Evolutionary conservation across 495 filamentous ascomycete species (phyloP).

Genomic region (Neurospora sp.): DNA sequence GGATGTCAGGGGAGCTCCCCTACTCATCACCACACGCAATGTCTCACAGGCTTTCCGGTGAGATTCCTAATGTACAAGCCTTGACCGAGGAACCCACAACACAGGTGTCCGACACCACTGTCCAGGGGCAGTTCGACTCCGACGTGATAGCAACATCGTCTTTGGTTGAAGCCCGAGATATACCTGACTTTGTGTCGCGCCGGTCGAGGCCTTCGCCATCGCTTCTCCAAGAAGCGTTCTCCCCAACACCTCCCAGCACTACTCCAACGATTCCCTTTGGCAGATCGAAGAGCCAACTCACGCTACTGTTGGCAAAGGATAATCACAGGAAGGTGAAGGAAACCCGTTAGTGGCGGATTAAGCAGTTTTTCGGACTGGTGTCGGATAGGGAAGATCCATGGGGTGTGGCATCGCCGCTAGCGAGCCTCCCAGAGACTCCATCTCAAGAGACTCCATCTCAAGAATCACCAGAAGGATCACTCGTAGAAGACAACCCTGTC

Average conservation of each 20-base stretch:
- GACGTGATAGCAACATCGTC: slow-evolving; percentile 12
- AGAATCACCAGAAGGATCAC: neutral
- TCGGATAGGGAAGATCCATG: neutral
- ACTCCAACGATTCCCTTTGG: slow-evolving; percentile 28
- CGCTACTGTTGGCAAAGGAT: slow-evolving; percentile 35
- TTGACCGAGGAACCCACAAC: slow-evolving; percentile 21
- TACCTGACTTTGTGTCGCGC: slow-evolving; percentile 13
- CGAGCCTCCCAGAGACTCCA: neutral
- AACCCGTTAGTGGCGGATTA: neutral
- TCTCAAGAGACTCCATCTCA: neutral
- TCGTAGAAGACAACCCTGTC: neutral
- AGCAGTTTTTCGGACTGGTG: neutral
- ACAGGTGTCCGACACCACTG: slow-evolving; percentile 21
- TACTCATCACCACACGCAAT: neutral
- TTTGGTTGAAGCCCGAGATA: slow-evolving; percentile 11
- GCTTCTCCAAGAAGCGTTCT: slow-evolving; percentile 23
- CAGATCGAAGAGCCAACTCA: slow-evolving; percentile 41
- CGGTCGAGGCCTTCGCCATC: slow-evolving; percentile 16
- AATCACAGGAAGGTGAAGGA: slow-evolving; percentile 8
- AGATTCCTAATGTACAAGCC: slow-evolving; percentile 1
- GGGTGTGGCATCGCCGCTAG: neutral
- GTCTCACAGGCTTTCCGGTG: neutral
- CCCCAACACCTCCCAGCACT: slow-evolving; percentile 27
- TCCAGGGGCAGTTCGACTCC: slow-evolving; percentile 28
- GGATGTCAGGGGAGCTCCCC: neutral